These are phyloP conservation scores for Actinomucor elegans DNA, from an alignment of 371 early-diverging fungal species.

Conservation along the genomic window DNA sequence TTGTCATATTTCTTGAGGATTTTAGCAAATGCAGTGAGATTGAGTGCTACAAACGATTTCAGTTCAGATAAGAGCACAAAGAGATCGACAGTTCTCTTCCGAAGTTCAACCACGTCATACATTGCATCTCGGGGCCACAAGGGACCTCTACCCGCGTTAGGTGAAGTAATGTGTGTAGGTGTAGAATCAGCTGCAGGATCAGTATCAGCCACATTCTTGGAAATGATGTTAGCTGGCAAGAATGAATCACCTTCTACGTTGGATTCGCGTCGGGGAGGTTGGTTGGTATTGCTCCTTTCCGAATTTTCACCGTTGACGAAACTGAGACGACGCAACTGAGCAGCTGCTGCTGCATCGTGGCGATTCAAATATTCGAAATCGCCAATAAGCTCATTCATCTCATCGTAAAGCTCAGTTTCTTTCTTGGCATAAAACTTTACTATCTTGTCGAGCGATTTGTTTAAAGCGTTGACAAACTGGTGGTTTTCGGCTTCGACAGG, in stretches of 20 bases:
- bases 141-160: conserved; percentile 1
- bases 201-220: conserved; percentile 34
- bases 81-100: conserved; percentile 57
- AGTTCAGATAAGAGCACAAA: conserved; percentile 84
- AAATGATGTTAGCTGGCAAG: conserved; percentile 45
- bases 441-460: conserved; percentile 81
- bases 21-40: conserved; percentile 94
- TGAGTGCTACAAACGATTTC: conserved; percentile 88
- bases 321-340: conserved; percentile 9
- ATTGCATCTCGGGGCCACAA: conserved; percentile 26
- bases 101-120: conserved; percentile 45
- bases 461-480: conserved; percentile 68
- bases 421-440: conserved; percentile 79
- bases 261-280: conserved; percentile 41
- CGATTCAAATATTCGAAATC: conserved; percentile 32
- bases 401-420: conserved; percentile 74
- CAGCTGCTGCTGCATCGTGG: not conserved
- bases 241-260: conserved; percentile 37
- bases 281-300: conserved; percentile 20
- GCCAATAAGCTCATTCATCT: conserved; percentile 52
- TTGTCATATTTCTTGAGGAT: conserved; percentile 97
- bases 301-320: not conserved
- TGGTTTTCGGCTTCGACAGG: conserved; percentile 51
- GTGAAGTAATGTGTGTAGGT: conserved; percentile 4
- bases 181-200: conserved; percentile 16